Base-by-base conservation (phyloP, 2,329 filamentous ascomycete genomes). In the Calycina marina region DNA sequence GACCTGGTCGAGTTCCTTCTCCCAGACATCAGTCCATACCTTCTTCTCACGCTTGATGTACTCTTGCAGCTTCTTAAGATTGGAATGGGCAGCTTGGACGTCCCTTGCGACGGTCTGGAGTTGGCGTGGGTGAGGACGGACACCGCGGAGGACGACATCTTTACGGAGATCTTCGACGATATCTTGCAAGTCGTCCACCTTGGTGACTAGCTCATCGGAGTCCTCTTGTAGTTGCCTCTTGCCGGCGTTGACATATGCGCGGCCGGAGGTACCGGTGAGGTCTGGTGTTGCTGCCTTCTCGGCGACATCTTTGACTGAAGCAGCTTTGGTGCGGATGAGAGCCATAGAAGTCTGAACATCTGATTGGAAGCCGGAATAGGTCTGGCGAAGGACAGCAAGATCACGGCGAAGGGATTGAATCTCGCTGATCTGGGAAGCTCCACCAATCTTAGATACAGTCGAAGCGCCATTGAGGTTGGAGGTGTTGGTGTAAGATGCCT, bases 21-120 rank as follows among this genome's bases (percentile, higher is more conserved):
- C 88, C 90, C 90, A 98, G 42, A 96, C 93, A 70, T 94, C 94
- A 34, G 85, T 94, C 88, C 90, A 98, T 36, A 94, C 66, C 0
- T 90, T 90, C 56, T 93, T 93, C 67, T 98, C 90, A 28, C 73
- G 72, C 47, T 76, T 77, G 60, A 98, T 71, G 61, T 81, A 93
- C 11, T 93, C 86, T 52, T 93, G 82, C 69, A 98, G 78, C 59
- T 82, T 86, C 67, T 83, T 90, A 40, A 98, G 72, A 50, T 94
- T 86, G 50, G 84, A 77, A 30, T 76, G 80, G 18, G 90, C 75
- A 34, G 66, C 59, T 30, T 76, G 74, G 40, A 98, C 85, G 47
- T 96, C 88, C 57, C 90, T 92, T 43, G 79, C 78, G 13, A 94
- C 86, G 22, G 63, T 64, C 57, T 96, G 90, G 28, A 98, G 72